Evolutionary conservation across 257 asterid species (phyloP).

Genomic region (Salvia miltiorrhiza): DNA sequence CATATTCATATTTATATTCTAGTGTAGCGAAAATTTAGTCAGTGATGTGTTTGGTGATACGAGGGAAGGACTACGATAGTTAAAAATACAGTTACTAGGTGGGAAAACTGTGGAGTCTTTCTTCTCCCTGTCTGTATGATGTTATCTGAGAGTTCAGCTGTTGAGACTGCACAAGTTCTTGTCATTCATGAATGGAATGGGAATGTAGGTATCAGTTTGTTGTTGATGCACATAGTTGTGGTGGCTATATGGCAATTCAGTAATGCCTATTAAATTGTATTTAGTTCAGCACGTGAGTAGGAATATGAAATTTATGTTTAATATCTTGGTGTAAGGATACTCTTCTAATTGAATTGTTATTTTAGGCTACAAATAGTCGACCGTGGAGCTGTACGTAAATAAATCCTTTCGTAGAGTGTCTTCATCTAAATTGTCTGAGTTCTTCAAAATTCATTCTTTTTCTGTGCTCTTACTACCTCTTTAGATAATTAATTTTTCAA

Average conservation of each 20-base stretch:
- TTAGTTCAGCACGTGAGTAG: background rate
- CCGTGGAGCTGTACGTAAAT: background rate
- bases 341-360: background rate
- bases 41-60: background rate
- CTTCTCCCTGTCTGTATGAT: background rate
- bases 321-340: background rate
- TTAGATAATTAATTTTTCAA: background rate
- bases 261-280: background rate
- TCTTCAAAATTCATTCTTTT: background rate
- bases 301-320: background rate
- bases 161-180: background rate
- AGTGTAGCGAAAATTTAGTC: background rate
- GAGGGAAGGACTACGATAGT: background rate
- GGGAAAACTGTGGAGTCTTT: background rate
- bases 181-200: background rate
- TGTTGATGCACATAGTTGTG: background rate
- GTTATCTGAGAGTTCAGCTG: background rate
- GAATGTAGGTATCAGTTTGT: background rate
- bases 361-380: conserved; percentile 3
- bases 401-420: background rate
- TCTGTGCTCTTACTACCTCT: background rate
- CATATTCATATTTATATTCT: background rate
- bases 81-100: background rate
- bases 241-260: background rate
- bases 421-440: background rate